phyloP scores from a whole-genome alignment of 169 alveolate genomes.

The Hepatocystis sp. region DNA sequence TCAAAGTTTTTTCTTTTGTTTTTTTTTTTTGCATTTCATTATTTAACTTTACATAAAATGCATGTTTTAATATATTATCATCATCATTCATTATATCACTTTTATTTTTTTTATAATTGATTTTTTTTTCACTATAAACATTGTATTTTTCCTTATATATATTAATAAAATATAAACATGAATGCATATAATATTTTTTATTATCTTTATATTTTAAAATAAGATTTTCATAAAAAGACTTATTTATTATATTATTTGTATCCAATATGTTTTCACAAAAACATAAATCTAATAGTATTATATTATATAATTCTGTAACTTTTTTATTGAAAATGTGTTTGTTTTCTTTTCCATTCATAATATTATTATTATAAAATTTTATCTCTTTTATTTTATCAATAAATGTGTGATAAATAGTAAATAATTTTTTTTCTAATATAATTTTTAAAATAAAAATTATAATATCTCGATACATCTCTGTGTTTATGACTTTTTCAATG shows the following conservation, averaged over 20 bases:
- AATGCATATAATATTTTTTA: slow-evolving; percentile 35
- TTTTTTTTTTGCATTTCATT: slow-evolving; percentile 5
- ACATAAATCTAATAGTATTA: slow-evolving; percentile 44
- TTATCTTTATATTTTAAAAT: slow-evolving; percentile 24
- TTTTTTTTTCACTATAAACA: slow-evolving; percentile 42
- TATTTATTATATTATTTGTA: slow-evolving; percentile 39
- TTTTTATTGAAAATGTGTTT: slow-evolving; percentile 49
- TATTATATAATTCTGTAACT: slow-evolving; percentile 61
- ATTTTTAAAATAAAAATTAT: slow-evolving; percentile 38
- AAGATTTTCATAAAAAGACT: slow-evolving; percentile 52
- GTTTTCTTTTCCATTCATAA: neutral
- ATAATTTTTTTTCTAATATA: slow-evolving; percentile 28
- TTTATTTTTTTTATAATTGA: neutral
- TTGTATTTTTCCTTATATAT: slow-evolving; percentile 63
- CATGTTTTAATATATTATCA: slow-evolving; percentile 12
- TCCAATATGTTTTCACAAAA: slow-evolving; percentile 56
- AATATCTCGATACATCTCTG: slow-evolving; percentile 33
- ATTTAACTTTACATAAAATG: slow-evolving; percentile 9
- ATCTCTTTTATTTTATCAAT: neutral
- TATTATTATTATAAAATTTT: too few relatives aligned
- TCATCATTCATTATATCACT: too few relatives aligned
- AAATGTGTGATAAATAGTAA: slow-evolving; percentile 21
- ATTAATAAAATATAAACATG: slow-evolving; percentile 51
- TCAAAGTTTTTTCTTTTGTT: slow-evolving; percentile 9
- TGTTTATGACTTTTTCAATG: slow-evolving; percentile 44